Base-by-base conservation (phyloP, 2,329 filamentous ascomycete species). In the Zymoseptoria ardabiliae region DNA sequence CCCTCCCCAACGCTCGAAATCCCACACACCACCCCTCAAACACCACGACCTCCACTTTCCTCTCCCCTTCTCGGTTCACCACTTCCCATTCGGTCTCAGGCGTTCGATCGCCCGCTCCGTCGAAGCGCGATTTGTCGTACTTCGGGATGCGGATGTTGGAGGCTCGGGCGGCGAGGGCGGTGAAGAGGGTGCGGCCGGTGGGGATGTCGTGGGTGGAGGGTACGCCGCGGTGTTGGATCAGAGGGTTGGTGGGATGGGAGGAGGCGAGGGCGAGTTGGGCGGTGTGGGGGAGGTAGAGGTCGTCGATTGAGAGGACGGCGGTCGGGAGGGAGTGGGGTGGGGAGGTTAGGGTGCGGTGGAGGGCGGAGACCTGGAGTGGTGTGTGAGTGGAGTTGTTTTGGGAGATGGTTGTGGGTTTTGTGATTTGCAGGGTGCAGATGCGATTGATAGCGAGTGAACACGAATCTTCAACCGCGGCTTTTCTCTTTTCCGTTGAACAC, bases 11-110 rank as follows among this genome's bases (percentile, higher is more conserved):
- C 0, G 87, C 74, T 5, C 86, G 84, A 75, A 96, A 96, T 2
- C 91, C 92, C 11, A 96, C 85, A 72, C 88, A 94, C 92, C 91
- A 96, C 19, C 92, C 91, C 73, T 97, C 91, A 63, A 96, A 86
- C 55, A 96, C 83, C 21, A 96, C 81, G 6, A 93, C 84, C 55
- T 82, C 79, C 1, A 84, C 75, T 20, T 61, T 57, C 57, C 56
- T 53, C 22, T 82, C 74, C 22, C 82, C 74, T n/a, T 73, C 77
- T 2, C 72, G 75, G 65, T 85, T 84, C 60, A 87, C 79, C 13
- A 70, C 69, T 23, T 79, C 75, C 89, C 91, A 95, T 53, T 80
- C 70, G 10, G 74, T 75, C 58, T 82, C 75, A 0, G 87, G 83
- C 0, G 83, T 78, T 54, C 91, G 86, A 74, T 96, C 91, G 21